phyloP scores from a whole-genome alignment of 805 yeast species.

The Saturnispora gosingensis region DNA sequence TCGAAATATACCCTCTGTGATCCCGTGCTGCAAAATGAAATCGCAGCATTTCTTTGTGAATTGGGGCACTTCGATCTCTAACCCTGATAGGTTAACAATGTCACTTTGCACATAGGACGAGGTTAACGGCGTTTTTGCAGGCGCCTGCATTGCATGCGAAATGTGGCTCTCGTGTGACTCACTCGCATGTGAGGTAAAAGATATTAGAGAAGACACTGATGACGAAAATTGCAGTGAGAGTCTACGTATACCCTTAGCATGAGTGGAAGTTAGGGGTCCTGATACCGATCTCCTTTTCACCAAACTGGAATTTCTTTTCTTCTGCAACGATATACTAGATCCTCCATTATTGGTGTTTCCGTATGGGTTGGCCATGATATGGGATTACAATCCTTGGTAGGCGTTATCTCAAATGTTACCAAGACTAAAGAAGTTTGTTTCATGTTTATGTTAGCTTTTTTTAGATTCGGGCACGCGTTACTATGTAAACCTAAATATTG shows the following conservation, averaged over 20 bases:
- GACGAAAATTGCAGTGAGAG: slow-evolving; percentile 6
- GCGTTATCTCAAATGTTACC: background rate
- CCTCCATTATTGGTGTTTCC: background rate
- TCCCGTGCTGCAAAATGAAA: slow-evolving; percentile 18
- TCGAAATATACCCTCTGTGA: slow-evolving; percentile 30
- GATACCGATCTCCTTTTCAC: slow-evolving; percentile 6
- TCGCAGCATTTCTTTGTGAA: slow-evolving; percentile 27
- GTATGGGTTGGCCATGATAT: background rate
- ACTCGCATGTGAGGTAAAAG: slow-evolving; percentile 4
- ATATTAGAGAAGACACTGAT: slow-evolving; percentile 3
- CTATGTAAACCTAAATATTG: background rate
- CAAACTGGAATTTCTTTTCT: background rate
- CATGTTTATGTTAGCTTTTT: background rate
- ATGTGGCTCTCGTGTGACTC: background rate
- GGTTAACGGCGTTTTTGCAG: background rate
- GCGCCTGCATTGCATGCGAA: background rate
- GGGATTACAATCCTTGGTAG: background rate
- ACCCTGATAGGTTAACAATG: slow-evolving; percentile 8
- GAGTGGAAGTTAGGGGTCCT: background rate
- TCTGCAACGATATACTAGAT: background rate
- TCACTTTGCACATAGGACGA: background rate
- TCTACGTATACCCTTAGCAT: slow-evolving; percentile 2
- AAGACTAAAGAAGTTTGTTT: background rate
- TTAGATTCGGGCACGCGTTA: background rate
- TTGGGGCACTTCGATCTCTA: slow-evolving; percentile 20